Evolutionary conservation across 768 basidiomycete genomes (phyloP), one percentile per base, ranked within the genome.

Genomic region (Pholiota microspora): DNA sequence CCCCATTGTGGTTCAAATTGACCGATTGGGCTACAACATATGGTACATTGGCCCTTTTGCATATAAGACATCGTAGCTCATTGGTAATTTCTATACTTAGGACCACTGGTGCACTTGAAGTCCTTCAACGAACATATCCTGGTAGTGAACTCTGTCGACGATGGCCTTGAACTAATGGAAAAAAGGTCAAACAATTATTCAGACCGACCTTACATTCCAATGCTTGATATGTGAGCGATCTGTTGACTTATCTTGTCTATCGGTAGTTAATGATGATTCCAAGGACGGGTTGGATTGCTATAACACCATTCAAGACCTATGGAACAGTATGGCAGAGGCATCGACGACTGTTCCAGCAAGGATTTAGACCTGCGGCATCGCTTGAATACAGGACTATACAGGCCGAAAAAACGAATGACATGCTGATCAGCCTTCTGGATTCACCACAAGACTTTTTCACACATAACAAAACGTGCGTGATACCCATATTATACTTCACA

Each of bases 271-370:
- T 13, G 12, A 46, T 23, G 21, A 3, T 44, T 25, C 16, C n/a
- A 8, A 74, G 72, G 13, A 68, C 67, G 61, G 72, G 68, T 10
- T 73, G 66, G 69, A 23, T 6, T 9, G 69, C 68, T 49, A 67
- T 61, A 51, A 27, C 66, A 6, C 66, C 45, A 0, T 27, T 72
- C 9, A 67, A 69, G 57, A 61, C 58, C 15, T 68, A 71, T 28
- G 65, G 62, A 1, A 58, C 67, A 0, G 44, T 40, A 44, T 74
- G 73, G 74, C 62, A 67, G 24, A 36, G 50, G 15, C 64, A 69
- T 38, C 59, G 70, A 28, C 58, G 62, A n/a, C 34, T 69, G 4
- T 61, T 68, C 16, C 66, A 72, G 24, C 62, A 68, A 45, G 49
- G 54, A 7, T 70, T 68, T 49, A 60, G 54, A 12, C 63, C 59